Percentiles rank a stretch among this genome's conserved stretches.
These are phyloP conservation scores for Amphibolis antarctica DNA, from an alignment of 106 monocot species.

Conservation along the genomic window DNA sequence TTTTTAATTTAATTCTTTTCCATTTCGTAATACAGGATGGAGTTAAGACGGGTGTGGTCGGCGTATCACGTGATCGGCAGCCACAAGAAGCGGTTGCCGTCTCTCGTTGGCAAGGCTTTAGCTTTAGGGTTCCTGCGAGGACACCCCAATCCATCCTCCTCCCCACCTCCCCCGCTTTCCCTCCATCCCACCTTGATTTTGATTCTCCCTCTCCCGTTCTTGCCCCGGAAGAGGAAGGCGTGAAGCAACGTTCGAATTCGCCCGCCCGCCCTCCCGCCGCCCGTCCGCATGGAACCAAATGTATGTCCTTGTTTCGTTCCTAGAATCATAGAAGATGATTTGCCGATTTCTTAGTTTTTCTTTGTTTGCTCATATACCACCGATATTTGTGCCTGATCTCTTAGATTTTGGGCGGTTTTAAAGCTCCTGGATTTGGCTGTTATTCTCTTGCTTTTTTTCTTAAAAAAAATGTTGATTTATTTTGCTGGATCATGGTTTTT, in stretches of 20 bases:
- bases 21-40: too few species aligned
- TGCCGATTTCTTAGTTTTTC: not conserved
- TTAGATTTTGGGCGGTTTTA: not conserved
- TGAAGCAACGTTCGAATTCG: too few species aligned
- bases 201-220: too few species aligned
- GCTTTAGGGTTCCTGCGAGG: conserved; percentile 10
- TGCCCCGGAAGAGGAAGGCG: too few species aligned
- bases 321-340: not conserved
- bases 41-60: not conserved
- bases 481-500: not conserved
- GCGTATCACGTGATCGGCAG: too few species aligned
- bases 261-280: not conserved
- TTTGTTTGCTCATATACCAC: too few species aligned
- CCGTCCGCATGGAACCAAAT: not conserved
- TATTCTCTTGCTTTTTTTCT: not conserved
- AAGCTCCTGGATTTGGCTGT: too few species aligned
- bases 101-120: conserved; percentile 5
- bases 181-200: not conserved
- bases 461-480: not conserved
- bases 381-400: not conserved
- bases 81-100: too few species aligned
- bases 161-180: not conserved
- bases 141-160: not conserved
- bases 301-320: not conserved
- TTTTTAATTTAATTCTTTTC: too few species aligned